A percentile compares a stretch with the other conserved stretches of the same genome.
Conservation (phyloP, 371 early-diverging fungal species). For the Mortierella sp. region DNA sequence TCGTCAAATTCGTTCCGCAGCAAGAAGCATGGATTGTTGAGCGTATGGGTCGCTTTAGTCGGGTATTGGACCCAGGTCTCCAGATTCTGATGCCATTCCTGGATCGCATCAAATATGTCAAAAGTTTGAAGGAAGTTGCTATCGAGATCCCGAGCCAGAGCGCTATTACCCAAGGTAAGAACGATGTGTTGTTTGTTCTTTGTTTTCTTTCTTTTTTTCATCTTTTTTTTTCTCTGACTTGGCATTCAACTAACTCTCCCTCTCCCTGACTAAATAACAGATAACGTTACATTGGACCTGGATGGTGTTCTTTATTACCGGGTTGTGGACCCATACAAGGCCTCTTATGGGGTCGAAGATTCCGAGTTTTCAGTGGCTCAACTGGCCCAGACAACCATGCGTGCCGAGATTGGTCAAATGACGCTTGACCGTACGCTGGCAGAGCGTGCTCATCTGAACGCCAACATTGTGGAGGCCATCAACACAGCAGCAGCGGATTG, state of each 20-base stretch:
- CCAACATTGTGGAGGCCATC: constrained; percentile 93
- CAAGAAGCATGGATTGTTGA: constrained; percentile 94
- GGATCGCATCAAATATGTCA: constrained; percentile 92
- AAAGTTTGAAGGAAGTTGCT: constrained; percentile 95
- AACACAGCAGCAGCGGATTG: constrained; percentile 91
- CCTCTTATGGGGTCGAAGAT: constrained; percentile 94
- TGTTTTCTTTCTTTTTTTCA: not conserved
- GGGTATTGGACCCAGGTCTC: constrained; percentile 90
- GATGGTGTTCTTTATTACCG: constrained; percentile 96
- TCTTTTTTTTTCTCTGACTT: not conserved
- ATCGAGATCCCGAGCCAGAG: constrained; percentile 94
- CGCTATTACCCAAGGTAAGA: constrained; percentile 90
- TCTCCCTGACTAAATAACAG: constrained; percentile 49
- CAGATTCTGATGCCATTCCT: constrained; percentile 89
- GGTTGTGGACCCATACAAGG: constrained; percentile 94
- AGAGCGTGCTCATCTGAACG: constrained; percentile 90
- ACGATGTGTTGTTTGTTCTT: constrained; percentile 1
- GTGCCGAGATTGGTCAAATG: constrained; percentile 97
- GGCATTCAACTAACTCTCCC: not conserved
- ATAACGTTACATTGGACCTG: constrained; percentile 93
- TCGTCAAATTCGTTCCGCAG: constrained; percentile 97
- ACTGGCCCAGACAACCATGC: constrained; percentile 97
- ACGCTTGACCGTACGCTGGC: constrained; percentile 94
- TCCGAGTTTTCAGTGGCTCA: constrained; percentile 93
- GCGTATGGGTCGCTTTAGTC: constrained; percentile 85